Base-by-base conservation (phyloP, 768 basidiomycete species). In the Kwoniella sp. region DNA sequence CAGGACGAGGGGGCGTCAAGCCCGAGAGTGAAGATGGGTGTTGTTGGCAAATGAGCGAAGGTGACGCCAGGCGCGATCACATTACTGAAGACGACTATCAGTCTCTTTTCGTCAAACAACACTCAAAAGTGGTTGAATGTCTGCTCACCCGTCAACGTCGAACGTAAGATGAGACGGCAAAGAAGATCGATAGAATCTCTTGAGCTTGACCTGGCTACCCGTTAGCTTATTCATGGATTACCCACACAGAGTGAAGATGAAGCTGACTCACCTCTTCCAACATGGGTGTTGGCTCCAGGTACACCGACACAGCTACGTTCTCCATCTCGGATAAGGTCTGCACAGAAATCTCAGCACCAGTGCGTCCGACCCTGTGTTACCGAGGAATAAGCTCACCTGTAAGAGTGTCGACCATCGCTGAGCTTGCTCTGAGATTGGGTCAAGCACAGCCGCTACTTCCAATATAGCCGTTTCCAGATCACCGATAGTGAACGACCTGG, bases 1-100 rank as follows among this genome's bases (percentile, higher is more conserved):
- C 96, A 99, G 0, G 95, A 87, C 1, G 87, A 83, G 5, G 90
- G 91, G 1, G 92, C 88, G 55, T 98, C 95, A 86, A 96, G 88
- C 3, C 87, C 87, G n/a, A 98, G 84, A 0, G 95, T 98, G 71
- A 93, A 92, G 60, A 99, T 91, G 0, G 93, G 91, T 12, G 93
- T 89, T 1, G 85, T 78, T 0, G 95, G 93, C 9, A 99, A 83
- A 56, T 84, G 84, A 9, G 83, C 83, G 80, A 99, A 97, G 2
- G 82, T 77, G 0, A 88, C 84, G 22, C 83, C 81, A 0, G 88
- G 83, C 1, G 84, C 81, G 13, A 85, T 72, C 71, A 91, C 89
- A 29, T 83, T 76, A 1, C 89, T 90, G 46, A 10, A 7, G 25
- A 47, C 40, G 3, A 51, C 13, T 46, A 58, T 50, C 27, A 21